Base-by-base conservation (phyloP, 139 green algal species). In the Chlorella sp. region DNA sequence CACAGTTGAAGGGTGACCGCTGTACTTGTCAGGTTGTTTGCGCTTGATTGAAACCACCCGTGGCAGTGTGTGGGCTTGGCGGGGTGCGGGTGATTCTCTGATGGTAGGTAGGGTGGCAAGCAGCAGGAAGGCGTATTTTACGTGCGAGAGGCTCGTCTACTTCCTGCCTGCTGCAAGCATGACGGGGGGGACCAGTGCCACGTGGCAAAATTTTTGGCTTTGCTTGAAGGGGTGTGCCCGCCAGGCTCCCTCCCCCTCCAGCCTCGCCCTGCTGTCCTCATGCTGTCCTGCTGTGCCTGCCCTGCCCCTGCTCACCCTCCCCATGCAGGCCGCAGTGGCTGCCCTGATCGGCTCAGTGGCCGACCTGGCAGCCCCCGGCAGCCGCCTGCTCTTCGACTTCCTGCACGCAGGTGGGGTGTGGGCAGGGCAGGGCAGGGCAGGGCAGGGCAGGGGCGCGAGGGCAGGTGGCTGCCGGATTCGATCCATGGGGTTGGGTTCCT, bases 331-430 rank as follows among this genome's bases (percentile, higher is more conserved):
- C 4, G 92, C 94, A 26, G 89, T 94, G 37, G 61, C 85, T n/a
- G 73, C 66, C 26, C 91, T 96, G 80, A 79, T 96, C 5, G 77
- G 39, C 1, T 69, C 80, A 24, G 78, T 96, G 32, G 83, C 88
- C 22, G 87, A 86, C 18, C 69, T 93, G 39, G 91, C 94, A 9
- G 90, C 85, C 0, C 73, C 83, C 1, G 88, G 92, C 84, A 92
- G 83, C 90, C 89, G 91, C 75, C 64, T 97, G 32, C 87, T 91
- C 71, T 96, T 97, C 68, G 95, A 97, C 90, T 97, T 96, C 86
- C 91, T 97, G 57, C 84, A 88, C 73, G 71, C 88, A 83, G 82
- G 82, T 34, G 34, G 60, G 80, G 5, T 71, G 64, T 26, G 64
- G 64, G 64, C 11, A 14, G 64, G 21, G 64, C 5, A 14, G 64